phyloP scores from a whole-genome alignment of 257 asterid genomes.

The Solanum chmielewskii region DNA sequence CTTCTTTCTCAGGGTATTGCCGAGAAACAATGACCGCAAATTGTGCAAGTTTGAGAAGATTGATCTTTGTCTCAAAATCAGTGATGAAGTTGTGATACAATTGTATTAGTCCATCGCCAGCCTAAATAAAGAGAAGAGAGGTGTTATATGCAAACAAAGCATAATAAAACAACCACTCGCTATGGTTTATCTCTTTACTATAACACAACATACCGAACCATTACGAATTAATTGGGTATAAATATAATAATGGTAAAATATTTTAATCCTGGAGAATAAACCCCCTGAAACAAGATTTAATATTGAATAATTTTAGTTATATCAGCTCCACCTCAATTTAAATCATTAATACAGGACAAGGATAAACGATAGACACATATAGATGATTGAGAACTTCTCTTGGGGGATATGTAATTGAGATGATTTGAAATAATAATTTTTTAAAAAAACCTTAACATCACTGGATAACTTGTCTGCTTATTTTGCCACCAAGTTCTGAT shows the following conservation, averaged over 20 bases:
- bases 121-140: conserved; percentile 24
- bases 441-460: background rate
- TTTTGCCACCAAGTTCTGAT: background rate
- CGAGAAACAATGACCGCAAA: conserved; percentile 88
- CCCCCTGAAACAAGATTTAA: background rate
- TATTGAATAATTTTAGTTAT: background rate
- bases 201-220: background rate
- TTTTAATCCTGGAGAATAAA: background rate
- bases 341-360: background rate
- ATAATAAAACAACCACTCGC: background rate
- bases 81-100: conserved; percentile 81
- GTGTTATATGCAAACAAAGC: background rate
- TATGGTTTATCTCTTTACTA: background rate
- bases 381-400: background rate
- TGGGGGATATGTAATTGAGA: background rate
- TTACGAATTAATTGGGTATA: background rate
- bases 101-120: conserved; percentile 88
- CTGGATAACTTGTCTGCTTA: background rate
- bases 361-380: background rate
- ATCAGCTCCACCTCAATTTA: background rate
- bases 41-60: conserved; percentile 95
- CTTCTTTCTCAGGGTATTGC: conserved; percentile 70
- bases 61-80: conserved; percentile 94
- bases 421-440: background rate
- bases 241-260: too few species aligned